Conservation (phyloP, 73 alveolate genomes). For the Paramecium octaurelia region DNA sequence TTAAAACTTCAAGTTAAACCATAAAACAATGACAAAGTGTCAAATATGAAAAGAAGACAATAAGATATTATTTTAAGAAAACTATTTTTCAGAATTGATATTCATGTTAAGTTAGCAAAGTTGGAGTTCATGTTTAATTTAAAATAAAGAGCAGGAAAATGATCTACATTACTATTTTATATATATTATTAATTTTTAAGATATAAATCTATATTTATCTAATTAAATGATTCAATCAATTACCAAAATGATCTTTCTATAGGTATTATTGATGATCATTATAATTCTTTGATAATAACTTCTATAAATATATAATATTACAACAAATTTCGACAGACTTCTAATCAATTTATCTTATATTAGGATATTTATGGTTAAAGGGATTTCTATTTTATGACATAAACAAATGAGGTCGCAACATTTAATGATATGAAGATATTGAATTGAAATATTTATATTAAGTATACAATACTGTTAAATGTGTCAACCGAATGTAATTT, state of each 20-base stretch:
- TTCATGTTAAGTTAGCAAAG: background rate
- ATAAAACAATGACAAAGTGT: background rate
- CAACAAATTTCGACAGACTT: no score
- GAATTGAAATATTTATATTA: background rate
- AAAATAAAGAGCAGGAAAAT: background rate
- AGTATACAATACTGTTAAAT: background rate
- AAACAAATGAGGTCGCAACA: no score
- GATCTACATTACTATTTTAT: background rate
- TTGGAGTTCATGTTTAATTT: background rate
- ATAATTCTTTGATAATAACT: no score
- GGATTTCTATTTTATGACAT: no score
- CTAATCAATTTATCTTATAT: no score
- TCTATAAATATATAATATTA: no score
- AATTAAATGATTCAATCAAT: no score
- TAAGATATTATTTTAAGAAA: background rate
- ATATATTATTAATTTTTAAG: background rate
- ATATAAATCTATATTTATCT: no score
- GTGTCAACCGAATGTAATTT: conserved; percentile 4
- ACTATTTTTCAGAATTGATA: background rate
- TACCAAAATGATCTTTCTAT: no score
- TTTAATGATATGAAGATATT: background rate
- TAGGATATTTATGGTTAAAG: no score
- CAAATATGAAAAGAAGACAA: background rate
- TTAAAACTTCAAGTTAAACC: background rate
- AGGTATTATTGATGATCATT: no score